Evolutionary conservation across 108 stramenopile genomes (phyloP), one percentile per base, ranked within the genome.

Genomic region (Fragilariopsis cylindrus): DNA sequence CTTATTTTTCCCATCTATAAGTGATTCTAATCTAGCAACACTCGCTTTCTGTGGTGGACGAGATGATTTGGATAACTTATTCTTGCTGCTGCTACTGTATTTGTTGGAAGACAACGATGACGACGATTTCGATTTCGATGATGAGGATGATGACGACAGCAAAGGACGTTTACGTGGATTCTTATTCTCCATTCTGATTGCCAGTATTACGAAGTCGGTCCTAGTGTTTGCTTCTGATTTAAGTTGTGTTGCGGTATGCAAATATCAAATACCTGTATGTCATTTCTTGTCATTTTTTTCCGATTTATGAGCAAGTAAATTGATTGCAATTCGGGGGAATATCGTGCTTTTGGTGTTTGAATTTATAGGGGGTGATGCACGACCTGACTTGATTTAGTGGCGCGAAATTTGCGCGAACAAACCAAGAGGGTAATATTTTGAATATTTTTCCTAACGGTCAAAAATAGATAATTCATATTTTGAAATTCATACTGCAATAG

Each of bases 21-120:
- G 19, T 50, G 67, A 68, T 50, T 68, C 67, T 48, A 68, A 48
- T 68, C 67, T 48, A 8, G 67, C 67, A 50, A 68, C 67, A 40
- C 67, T 68, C 39, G 67, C 67, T 8, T 47, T n/a, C 41, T 48
- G 67, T 18, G 67, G 67, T 9, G 48, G 67, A 18, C 49, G 49
- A 48, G 48, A 47, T 16, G 42, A 41, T 19, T 41, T 8, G 4
- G 67, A 19, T 50, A 47, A n/a, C 62, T 63, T 63, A n/a, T 63
- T 63, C 43, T 44, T 45, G 30, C 9, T 7, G 21, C 57, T 5
- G 15, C 62, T 63, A 40, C 62, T 44, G 42, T 45, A 63, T 63
- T 63, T 63, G 62, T 63, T 63, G 3, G 62, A 7, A n/a, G 40
- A 45, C 39, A 42, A 42, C 43, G 40, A 15, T 44, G 42, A 63